Evolutionary conservation across 2,329 filamentous ascomycete genomes (phyloP).

Genomic region (Pyricularia sp.): DNA sequence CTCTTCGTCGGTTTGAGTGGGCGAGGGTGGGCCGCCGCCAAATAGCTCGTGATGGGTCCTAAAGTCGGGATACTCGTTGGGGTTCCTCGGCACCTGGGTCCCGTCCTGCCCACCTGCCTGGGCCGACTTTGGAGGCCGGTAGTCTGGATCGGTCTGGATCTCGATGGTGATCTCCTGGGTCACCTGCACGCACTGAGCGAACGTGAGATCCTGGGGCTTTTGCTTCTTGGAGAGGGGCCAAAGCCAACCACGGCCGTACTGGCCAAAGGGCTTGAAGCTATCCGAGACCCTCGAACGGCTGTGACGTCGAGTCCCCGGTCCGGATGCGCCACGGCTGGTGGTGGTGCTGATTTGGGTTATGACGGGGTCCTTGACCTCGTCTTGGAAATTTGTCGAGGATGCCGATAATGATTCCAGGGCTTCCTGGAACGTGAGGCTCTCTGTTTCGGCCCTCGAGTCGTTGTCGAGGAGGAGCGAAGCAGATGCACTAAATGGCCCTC

Average conservation of each 20-base stretch:
- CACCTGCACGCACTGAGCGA: conserved; percentile 4
- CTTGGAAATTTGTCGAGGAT: not conserved
- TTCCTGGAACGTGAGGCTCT: not conserved
- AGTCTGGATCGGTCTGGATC: not conserved
- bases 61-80: conserved; percentile 2
- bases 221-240: not conserved
- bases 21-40: not conserved
- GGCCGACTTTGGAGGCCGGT: not conserved
- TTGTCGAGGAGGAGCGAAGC: not conserved
- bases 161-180: conserved; percentile 4
- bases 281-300: not conserved
- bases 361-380: not conserved
- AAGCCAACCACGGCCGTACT: not conserved
- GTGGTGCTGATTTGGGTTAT: not conserved
- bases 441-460: not conserved
- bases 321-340: not conserved
- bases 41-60: not conserved
- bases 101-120: not conserved
- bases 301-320: not conserved
- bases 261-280: not conserved
- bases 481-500: not conserved
- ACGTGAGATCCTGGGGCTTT: not conserved
- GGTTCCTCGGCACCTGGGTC: not conserved
- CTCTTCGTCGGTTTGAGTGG: not conserved
- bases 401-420: not conserved